Conservation (phyloP, 2,329 filamentous ascomycete species). For the Raffaelea ambrosiae region DNA sequence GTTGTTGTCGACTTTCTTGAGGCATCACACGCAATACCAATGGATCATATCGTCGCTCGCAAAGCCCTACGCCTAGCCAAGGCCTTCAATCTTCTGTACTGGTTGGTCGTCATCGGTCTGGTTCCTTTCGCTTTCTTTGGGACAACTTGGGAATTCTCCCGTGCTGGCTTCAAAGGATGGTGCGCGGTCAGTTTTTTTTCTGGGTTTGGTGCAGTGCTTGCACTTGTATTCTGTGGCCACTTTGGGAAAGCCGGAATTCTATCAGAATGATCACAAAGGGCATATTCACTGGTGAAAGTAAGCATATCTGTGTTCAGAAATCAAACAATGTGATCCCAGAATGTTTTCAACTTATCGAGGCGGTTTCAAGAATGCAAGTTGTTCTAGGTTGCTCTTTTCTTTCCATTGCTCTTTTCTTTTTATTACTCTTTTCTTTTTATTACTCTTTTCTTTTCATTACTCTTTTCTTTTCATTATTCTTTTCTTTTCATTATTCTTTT, state of each 20-base stretch:
- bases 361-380: too few relatives aligned
- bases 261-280: slow-evolving; percentile 18
- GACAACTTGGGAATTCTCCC: slow-evolving; percentile 25
- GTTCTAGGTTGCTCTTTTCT: too few relatives aligned
- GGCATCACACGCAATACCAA: slow-evolving; percentile 28
- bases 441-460: too few relatives aligned
- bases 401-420: too few relatives aligned
- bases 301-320: too few relatives aligned
- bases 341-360: too few relatives aligned
- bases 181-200: slow-evolving; percentile 30
- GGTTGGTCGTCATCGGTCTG: slow-evolving; percentile 25
- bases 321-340: too few relatives aligned
- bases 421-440: too few relatives aligned
- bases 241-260: slow-evolving; percentile 25
- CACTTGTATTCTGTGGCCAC: slow-evolving; percentile 29
- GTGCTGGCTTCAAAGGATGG: slow-evolving; percentile 27
- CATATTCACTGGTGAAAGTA: too few relatives aligned
- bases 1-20: slow-evolving; percentile 32
- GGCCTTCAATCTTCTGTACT: slow-evolving; percentile 24
- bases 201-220: slow-evolving; percentile 29
- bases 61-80: slow-evolving; percentile 27
- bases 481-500: background rate
- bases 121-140: slow-evolving; percentile 31
- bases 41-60: slow-evolving; percentile 27
- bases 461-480: too few relatives aligned